Evolutionary conservation across 2,329 filamentous ascomycete genomes (phyloP), one percentile per base, ranked within the genome.

Genomic region (Botrytis medusae): DNA sequence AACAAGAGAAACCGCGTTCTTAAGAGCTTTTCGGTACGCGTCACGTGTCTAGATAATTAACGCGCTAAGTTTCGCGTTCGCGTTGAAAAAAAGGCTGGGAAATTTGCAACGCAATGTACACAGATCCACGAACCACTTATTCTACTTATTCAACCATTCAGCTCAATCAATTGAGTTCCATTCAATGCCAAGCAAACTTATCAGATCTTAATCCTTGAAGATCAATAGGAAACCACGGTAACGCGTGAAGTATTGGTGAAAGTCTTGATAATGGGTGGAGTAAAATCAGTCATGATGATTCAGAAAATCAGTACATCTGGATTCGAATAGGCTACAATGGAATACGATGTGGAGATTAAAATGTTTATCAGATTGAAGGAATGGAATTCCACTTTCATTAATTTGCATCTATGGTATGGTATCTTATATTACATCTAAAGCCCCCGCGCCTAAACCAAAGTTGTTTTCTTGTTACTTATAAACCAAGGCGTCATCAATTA

Each of bases 191-290:
- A 63, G 63, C 64, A 75, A 68, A 68, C 32, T 78, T 77, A 78
- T 78, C 77, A 75, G 76, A 78, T 78, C 75, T 76, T 75, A 73
- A 75, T 76, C 74, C 75, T 74, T 22, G 75, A 70, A 48, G 51
- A 59, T 60, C n/a, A 46, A 22, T 29, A 42, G n/a, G 48, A 69
- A 69, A 44, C n/a, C 51, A 69, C 25, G 4, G 57, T 32, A 48
- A 60, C 71, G 65, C 54, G 64, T 70, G 25, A 42, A 46, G 40
- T 51, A 51, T 51, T 48, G 44, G 18, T 34, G 69, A 61, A 60
- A 57, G 46, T 72, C 64, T 68, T 69, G 37, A 54, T 69, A 60
- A 68, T 60, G 29, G 51, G 59, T 72, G 70, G 69, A 72, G 69
- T 54, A 54, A 65, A 54, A 71, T 64, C 60, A 65, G 69, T 60